phyloP scores from a whole-genome alignment of 495 filamentous ascomycete genomes.

The Elasticomyces elasticus region DNA sequence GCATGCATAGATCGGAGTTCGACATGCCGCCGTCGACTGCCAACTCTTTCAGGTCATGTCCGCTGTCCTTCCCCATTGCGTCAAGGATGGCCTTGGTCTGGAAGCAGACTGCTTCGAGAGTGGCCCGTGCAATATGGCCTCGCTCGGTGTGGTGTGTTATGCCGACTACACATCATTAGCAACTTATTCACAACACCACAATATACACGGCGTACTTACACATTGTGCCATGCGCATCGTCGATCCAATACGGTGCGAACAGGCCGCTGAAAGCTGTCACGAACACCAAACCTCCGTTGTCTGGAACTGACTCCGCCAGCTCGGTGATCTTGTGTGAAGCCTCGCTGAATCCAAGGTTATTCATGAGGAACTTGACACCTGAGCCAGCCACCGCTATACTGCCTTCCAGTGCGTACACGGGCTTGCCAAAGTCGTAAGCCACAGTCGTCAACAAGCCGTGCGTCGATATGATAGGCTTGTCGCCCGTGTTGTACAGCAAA shows the following conservation, averaged over 20 bases:
- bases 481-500: slow-evolving; percentile 86
- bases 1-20: slow-evolving; percentile 91
- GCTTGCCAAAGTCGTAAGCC: slow-evolving; percentile 71
- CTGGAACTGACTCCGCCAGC: slow-evolving; percentile 68
- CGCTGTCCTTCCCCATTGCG: slow-evolving; percentile 88
- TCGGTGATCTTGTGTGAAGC: slow-evolving; percentile 72
- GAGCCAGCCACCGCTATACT: slow-evolving; percentile 86
- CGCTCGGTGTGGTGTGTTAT: slow-evolving; percentile 85
- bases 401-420: slow-evolving; percentile 86
- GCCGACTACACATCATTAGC: slow-evolving; percentile 41
- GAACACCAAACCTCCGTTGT: slow-evolving; percentile 86
- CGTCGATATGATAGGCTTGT: slow-evolving; percentile 80
- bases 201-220: slow-evolving; percentile 28
- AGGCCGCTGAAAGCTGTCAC: slow-evolving; percentile 94
- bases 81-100: slow-evolving; percentile 92
- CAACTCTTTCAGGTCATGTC: slow-evolving; percentile 62
- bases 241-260: slow-evolving; percentile 98
- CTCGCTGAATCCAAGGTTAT: slow-evolving; percentile 78
- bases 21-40: slow-evolving; percentile 93
- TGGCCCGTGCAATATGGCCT: slow-evolving; percentile 87
- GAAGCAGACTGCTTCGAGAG: slow-evolving; percentile 89
- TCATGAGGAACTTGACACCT: slow-evolving; percentile 77
- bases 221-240: slow-evolving; percentile 85
- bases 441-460: slow-evolving; percentile 84
- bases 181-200: not conserved